A percentile compares a stretch with the other conserved stretches of the same genome.
These are phyloP conservation scores for Orobanche coerulescens DNA, from an alignment of 257 asterid species.

Conservation along the genomic window DNA sequence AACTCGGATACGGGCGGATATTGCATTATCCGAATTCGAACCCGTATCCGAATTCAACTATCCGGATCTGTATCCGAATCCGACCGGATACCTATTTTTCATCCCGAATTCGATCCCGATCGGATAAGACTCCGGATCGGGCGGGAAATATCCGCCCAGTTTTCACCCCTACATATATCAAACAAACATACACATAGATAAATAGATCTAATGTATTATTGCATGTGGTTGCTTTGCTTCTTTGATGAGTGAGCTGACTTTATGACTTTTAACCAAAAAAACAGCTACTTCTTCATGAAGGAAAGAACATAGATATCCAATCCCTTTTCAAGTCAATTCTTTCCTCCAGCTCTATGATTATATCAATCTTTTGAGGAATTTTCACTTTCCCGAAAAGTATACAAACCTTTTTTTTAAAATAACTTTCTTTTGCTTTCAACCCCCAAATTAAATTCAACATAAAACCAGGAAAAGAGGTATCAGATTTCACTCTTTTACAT, in stretches of 20 bases:
- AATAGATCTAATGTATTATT: no score
- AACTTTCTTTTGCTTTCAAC: conserved; percentile 15
- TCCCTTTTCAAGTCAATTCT: conserved; percentile 21
- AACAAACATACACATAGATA: no score
- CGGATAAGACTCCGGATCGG: no score
- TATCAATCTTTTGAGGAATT: conserved; percentile 18
- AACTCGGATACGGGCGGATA: no score
- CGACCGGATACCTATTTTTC: no score
- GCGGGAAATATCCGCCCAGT: no score
- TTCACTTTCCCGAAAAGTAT: conserved; percentile 26
- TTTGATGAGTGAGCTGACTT: conserved; percentile 8
- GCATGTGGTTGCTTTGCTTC: conserved; percentile 10
- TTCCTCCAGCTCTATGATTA: conserved; percentile 16
- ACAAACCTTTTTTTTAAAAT: conserved; percentile 15
- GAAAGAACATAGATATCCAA: conserved; percentile 33
- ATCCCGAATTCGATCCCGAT: no score
- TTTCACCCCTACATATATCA: no score
- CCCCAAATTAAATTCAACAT: conserved; percentile 13
- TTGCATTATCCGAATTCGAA: no score
- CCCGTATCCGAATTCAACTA: no score
- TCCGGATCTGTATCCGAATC: no score
- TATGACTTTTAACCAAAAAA: conserved; percentile 21
- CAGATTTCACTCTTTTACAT: no score
- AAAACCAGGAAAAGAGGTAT: conserved; percentile 23
- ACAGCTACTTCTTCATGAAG: conserved; percentile 35